A percentile compares a stretch with the other conserved stretches of the same genome.
Evolutionary conservation across 2,329 filamentous ascomycete species (phyloP).

Genomic region (Cladobotryum protrusum): DNA sequence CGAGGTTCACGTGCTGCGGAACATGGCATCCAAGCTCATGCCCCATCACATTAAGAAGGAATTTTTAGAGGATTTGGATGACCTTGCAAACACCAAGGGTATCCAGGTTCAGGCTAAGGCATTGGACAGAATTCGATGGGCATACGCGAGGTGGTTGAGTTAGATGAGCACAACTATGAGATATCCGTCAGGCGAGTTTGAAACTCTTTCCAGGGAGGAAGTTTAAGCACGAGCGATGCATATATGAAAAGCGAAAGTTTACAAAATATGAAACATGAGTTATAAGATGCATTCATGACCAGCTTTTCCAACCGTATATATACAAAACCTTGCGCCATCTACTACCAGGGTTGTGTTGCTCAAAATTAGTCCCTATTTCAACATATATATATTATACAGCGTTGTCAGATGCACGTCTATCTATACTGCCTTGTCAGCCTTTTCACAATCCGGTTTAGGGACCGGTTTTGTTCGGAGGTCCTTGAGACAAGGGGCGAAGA

Average conservation of each 20-base stretch:
- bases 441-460: conserved; percentile 16
- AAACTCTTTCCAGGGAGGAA: too few species aligned
- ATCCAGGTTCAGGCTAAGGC: conserved; percentile 73
- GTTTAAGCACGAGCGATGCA: too few species aligned
- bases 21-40: conserved; percentile 53
- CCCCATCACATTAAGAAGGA: conserved; percentile 72
- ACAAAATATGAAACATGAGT: too few species aligned
- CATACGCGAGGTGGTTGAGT: conserved; percentile 71
- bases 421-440: conserved; percentile 26
- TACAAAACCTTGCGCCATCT: too few species aligned
- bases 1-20: conserved; percentile 78
- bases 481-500: conserved; percentile 39
- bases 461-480: conserved; percentile 18
- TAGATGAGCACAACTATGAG: conserved; percentile 15
- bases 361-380: too few species aligned
- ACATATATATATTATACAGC: too few species aligned
- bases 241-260: too few species aligned
- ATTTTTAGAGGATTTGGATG: conserved; percentile 81
- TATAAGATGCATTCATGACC: too few species aligned
- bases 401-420: too few species aligned
- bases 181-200: too few species aligned
- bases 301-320: too few species aligned
- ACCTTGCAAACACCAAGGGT: conserved; percentile 77
- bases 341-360: too few species aligned
- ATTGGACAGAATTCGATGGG: conserved; percentile 81